phyloP scores from a whole-genome alignment of 1,139 yeast genomes.

The Taphrina confusa region DNA sequence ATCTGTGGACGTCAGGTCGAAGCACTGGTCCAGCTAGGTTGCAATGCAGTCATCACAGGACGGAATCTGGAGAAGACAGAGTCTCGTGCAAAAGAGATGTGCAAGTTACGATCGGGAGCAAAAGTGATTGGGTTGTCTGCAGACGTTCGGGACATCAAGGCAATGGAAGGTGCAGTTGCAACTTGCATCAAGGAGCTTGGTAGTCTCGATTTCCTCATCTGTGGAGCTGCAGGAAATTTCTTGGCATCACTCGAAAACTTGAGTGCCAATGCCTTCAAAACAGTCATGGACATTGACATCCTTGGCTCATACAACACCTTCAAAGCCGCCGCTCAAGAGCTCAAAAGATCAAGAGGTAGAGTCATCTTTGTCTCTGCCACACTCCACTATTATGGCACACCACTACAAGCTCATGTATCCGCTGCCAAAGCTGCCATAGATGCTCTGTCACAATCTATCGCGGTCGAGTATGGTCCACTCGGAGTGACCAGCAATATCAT shows the following conservation, averaged over 20 bases:
- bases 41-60: slow-evolving; percentile 82
- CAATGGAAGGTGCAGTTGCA: slow-evolving; percentile 62
- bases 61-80: slow-evolving; percentile 62
- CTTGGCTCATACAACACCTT: slow-evolving; percentile 84
- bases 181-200: slow-evolving; percentile 67
- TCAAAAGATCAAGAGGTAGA: slow-evolving; percentile 64
- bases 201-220: slow-evolving; percentile 76
- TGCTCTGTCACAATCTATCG: slow-evolving; percentile 75
- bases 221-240: slow-evolving; percentile 96
- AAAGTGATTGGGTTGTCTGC: slow-evolving; percentile 66
- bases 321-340: slow-evolving; percentile 56
- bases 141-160: slow-evolving; percentile 71
- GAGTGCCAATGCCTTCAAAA: slow-evolving; percentile 80
- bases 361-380: slow-evolving; percentile 79
- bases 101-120: slow-evolving; percentile 57
- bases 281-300: slow-evolving; percentile 80
- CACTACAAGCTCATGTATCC: slow-evolving; percentile 59
- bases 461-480: slow-evolving; percentile 78
- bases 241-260: slow-evolving; percentile 74
- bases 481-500: slow-evolving; percentile 79
- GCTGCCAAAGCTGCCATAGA: slow-evolving; percentile 96
- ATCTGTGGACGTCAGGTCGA: slow-evolving; percentile 51
- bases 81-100: slow-evolving; percentile 66
- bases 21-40: slow-evolving; percentile 78
- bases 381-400: slow-evolving; percentile 75